These are phyloP conservation scores for Candida boleticola DNA, from an alignment of 805 yeast genomes.

Conservation along the genomic window DNA sequence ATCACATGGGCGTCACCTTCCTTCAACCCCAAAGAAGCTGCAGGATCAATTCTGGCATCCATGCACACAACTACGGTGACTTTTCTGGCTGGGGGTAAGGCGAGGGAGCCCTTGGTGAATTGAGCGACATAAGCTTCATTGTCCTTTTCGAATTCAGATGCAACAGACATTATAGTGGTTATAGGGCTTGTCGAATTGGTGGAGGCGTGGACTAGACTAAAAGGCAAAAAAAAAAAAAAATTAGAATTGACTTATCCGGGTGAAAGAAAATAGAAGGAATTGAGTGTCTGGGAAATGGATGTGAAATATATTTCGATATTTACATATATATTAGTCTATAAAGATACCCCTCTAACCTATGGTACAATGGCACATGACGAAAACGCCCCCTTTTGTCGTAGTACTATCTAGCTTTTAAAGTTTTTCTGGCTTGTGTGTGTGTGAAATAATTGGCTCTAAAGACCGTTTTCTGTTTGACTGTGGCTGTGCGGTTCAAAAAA, in stretches of 20 bases:
- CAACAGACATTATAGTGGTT: conserved; percentile 16
- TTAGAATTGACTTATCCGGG: too few relatives aligned
- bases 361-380: conserved; percentile 3
- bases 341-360: background rate
- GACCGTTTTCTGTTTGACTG: background rate
- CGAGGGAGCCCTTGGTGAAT: conserved; percentile 29
- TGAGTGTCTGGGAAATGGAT: too few relatives aligned
- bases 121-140: conserved; percentile 19
- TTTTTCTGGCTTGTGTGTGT: too few relatives aligned
- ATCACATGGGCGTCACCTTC: conserved; percentile 45
- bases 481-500: too few relatives aligned
- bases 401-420: too few relatives aligned
- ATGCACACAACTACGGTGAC: conserved; percentile 38
- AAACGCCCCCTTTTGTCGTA: too few relatives aligned
- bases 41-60: conserved; percentile 43
- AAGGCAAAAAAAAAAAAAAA: background rate
- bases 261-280: too few relatives aligned
- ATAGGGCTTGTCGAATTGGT: too few relatives aligned
- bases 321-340: background rate
- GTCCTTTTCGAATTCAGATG: conserved; percentile 22
- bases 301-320: too few relatives aligned
- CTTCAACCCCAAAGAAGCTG: conserved; percentile 30
- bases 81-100: conserved; percentile 37
- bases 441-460: too few relatives aligned
- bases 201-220: background rate